phyloP scores from a whole-genome alignment of 2,329 filamentous ascomycete genomes.

The Chrysosphaeria jannelii region DNA sequence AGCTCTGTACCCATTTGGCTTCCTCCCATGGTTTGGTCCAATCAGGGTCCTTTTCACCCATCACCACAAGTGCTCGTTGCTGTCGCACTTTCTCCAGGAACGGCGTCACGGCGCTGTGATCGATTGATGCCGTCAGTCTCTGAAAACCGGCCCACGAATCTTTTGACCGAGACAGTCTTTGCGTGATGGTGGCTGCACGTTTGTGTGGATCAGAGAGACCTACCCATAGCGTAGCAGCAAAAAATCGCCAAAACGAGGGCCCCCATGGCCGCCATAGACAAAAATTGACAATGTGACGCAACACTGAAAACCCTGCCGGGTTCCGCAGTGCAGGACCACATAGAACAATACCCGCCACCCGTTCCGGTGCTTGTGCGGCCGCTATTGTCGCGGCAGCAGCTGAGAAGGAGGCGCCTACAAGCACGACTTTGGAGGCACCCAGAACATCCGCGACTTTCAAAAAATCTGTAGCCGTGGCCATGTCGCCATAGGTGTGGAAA shows the following conservation, averaged over 20 bases:
- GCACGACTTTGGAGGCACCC: slow-evolving; percentile 2
- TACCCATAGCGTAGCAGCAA: slow-evolving; percentile 4
- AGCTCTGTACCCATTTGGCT: slow-evolving; percentile 5
- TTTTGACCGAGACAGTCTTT: background rate
- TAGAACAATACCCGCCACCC: slow-evolving; percentile 4
- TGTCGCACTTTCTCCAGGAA: slow-evolving; percentile 1
- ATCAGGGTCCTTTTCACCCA: slow-evolving; percentile 6
- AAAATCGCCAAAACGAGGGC: slow-evolving; percentile 3
- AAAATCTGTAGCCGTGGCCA: slow-evolving; percentile 3
- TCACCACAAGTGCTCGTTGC: slow-evolving; percentile 4
- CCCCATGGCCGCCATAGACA: slow-evolving; percentile 4
- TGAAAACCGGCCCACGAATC: slow-evolving; percentile 5
- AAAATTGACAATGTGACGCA: slow-evolving; percentile 2
- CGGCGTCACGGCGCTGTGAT: slow-evolving; percentile 4
- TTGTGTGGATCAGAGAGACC: slow-evolving; percentile 3
- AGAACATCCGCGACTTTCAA: slow-evolving; percentile 3
- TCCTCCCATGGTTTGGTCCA: slow-evolving; percentile 4
- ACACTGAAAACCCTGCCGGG: background rate
- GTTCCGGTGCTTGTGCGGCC: slow-evolving; percentile 4
- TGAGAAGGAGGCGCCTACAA: slow-evolving; percentile 5
- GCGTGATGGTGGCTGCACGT: slow-evolving; percentile 2
- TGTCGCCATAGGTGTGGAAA: slow-evolving; percentile 4
- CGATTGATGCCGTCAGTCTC: slow-evolving; percentile 1
- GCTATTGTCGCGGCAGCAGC: slow-evolving; percentile 4
- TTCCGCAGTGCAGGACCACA: slow-evolving; percentile 4